Evolutionary conservation across 208 protist genomes (phyloP), one percentile per base, ranked within the genome.

Genomic region (Leishmania tropica): DNA sequence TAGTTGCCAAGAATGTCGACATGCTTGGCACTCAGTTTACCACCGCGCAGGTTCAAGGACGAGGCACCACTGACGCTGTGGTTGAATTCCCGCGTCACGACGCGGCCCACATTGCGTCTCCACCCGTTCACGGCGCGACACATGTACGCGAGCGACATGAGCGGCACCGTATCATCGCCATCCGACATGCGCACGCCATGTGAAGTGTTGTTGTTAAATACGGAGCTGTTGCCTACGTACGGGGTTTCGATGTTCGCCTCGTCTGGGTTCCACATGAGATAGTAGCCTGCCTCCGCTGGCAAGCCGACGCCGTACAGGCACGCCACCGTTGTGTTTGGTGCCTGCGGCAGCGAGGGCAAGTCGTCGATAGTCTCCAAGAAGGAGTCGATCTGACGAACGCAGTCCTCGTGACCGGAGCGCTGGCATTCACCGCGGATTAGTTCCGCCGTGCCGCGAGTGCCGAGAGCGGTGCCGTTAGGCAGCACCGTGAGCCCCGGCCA

Each of bases 241-340:
- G 81, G 84, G 28, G 62, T 62, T 37, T 80, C 58, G 8, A 24
- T 62, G 21, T 67, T 28, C 37, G 58, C 19, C n/a, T 70, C 31
- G 40, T 42, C 56, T 7, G 70, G 8, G 68, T 83, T 83, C 40
- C 77, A 62, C 70, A 68, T 64, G 45, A 96, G 83, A 84, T 88
- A 76, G 87, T 98, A 99, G n/a, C 92, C 93, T 37, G 89, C 80
- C 81, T 99, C 96, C 15, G 95, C 89, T 17, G 81, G 74, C 73
- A 94, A 86, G 76, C 93, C 96, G 35, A 97, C 90, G 58, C 97
- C 97, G 86, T 98, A 99, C 37, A 99, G 76, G 85, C 97, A 98
- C 68, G 92, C 89, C 11, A 97, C 92, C 35, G 94, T 96, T 17
- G 93, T 95, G 79, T 94, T 84, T 2, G 92, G 93, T 31, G 97